These are phyloP conservation scores for Cyclaneusma minus DNA, from an alignment of 2,329 filamentous ascomycete species.

Conservation along the genomic window DNA sequence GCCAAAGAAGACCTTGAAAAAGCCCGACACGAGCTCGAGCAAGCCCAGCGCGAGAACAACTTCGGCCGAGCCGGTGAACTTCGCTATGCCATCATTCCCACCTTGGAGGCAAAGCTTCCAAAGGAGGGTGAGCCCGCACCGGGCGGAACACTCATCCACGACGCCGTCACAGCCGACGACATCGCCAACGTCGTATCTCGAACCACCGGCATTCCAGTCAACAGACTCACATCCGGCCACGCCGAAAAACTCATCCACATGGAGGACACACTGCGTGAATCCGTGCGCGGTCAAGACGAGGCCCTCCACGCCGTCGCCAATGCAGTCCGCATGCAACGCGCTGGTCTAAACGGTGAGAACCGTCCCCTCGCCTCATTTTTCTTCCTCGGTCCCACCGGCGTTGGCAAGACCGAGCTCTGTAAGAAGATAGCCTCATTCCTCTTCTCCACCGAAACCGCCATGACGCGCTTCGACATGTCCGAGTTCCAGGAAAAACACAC, in stretches of 20 bases:
- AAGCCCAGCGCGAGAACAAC: slow-evolving; percentile 74
- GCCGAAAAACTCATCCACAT: slow-evolving; percentile 91
- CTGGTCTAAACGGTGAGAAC: slow-evolving; percentile 82
- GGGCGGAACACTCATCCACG: slow-evolving; percentile 59
- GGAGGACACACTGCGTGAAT: slow-evolving; percentile 75
- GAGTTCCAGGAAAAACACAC: slow-evolving; percentile 98
- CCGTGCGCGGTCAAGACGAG: slow-evolving; percentile 86
- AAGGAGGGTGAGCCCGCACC: slow-evolving; percentile 41
- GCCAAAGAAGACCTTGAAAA: slow-evolving; percentile 79
- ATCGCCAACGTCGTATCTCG: slow-evolving; percentile 85
- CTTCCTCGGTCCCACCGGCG: slow-evolving; percentile 92
- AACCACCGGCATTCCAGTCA: slow-evolving; percentile 83
- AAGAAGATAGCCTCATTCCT: slow-evolving; percentile 90
- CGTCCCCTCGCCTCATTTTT: slow-evolving; percentile 88
- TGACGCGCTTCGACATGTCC: slow-evolving; percentile 92
- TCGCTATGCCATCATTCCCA: slow-evolving; percentile 74
- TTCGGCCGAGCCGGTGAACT: slow-evolving; percentile 85
- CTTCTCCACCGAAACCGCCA: slow-evolving; percentile 81
- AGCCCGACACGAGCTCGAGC: slow-evolving; percentile 71
- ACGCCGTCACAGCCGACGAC: slow-evolving; percentile 88
- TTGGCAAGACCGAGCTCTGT: slow-evolving; percentile 93
- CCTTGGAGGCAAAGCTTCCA: slow-evolving; percentile 63
- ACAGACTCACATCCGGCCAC: slow-evolving; percentile 83
- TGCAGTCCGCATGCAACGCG: slow-evolving; percentile 84
- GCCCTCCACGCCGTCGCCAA: slow-evolving; percentile 82